phyloP scores from a whole-genome alignment of 306 rosid genomes.

The Trifolium dubium region DNA sequence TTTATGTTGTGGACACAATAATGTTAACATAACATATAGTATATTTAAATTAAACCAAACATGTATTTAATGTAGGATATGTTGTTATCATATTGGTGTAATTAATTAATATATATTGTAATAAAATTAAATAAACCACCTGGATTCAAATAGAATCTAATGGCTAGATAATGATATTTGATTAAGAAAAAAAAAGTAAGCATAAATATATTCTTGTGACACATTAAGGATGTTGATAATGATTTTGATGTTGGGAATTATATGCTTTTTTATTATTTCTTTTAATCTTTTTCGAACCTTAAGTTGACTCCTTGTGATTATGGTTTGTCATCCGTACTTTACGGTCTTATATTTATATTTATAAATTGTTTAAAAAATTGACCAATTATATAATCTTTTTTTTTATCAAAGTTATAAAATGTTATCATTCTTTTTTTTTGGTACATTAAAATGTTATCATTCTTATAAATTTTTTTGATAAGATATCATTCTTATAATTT shows the following conservation, averaged over 20 bases:
- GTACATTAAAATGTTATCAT: too few relatives aligned
- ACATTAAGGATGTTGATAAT: conserved; percentile 30
- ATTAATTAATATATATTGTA: conserved; percentile 8
- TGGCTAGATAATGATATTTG: conserved; percentile 36
- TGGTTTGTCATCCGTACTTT: conserved; percentile 27
- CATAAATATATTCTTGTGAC: conserved; percentile 32
- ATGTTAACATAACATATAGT: neutral
- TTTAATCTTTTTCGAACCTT: conserved; percentile 24
- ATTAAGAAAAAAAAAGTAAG: conserved; percentile 3
- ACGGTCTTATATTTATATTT: neutral
- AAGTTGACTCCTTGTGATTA: conserved; percentile 26
- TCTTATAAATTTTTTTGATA: too few relatives aligned
- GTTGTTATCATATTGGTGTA: neutral
- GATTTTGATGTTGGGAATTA: conserved; percentile 27
- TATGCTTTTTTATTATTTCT: conserved; percentile 10
- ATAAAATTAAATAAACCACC: conserved; percentile 16
- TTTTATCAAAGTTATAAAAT: too few relatives aligned
- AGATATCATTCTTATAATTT: too few relatives aligned
- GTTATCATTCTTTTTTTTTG: too few relatives aligned
- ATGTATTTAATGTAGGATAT: neutral
- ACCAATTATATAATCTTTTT: too few relatives aligned
- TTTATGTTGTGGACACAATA: neutral
- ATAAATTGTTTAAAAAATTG: too few relatives aligned
- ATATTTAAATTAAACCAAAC: conserved; percentile 18
- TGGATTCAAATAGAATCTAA: conserved; percentile 32